These are phyloP conservation scores for Aegilops speltoides DNA, from an alignment of 176 grass and related monocot genomes.

Conservation along the genomic window DNA sequence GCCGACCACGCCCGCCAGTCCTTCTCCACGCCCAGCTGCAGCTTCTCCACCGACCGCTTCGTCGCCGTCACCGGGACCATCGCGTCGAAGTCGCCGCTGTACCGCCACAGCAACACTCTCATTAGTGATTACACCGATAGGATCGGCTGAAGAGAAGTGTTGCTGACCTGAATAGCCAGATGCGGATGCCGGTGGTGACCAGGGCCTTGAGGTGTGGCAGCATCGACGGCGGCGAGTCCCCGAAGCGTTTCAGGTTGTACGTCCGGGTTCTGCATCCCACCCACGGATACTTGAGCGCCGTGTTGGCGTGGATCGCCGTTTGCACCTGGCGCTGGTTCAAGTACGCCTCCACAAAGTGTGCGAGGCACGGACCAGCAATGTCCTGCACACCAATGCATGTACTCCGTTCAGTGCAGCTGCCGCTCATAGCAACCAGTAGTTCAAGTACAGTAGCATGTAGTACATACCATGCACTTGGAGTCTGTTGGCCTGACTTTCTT, in stretches of 20 bases:
- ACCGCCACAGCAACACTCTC: not conserved
- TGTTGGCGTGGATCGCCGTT: constrained; percentile 31
- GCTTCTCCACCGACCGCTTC: constrained; percentile 43
- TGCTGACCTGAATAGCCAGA: constrained; percentile 47
- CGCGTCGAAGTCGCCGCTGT: constrained; percentile 58
- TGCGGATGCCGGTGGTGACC: constrained; percentile 27
- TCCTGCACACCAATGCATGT: not conserved
- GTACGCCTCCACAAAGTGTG: constrained; percentile 40
- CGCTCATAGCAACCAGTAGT: too few relatives aligned
- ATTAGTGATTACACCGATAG: too few relatives aligned
- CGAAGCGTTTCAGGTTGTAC: constrained; percentile 29
- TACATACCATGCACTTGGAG: constrained; percentile 38
- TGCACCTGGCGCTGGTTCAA: constrained; percentile 43
- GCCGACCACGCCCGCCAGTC: constrained; percentile 61
- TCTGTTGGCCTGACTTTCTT: constrained; percentile 2
- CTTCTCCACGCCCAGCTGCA: constrained; percentile 16
- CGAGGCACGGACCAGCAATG: constrained; percentile 33
- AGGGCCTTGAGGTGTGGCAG: constrained; percentile 39
- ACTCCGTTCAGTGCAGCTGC: not conserved
- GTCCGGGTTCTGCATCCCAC: constrained; percentile 29
- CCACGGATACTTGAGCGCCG: constrained; percentile 27
- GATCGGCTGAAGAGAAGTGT: too few relatives aligned
- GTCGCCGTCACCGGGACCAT: constrained; percentile 59
- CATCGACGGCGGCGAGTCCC: constrained; percentile 41
- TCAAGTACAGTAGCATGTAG: too few relatives aligned